phyloP scores from a whole-genome alignment of 2,329 filamentous ascomycete genomes.

The Chaetomium globosum region DNA sequence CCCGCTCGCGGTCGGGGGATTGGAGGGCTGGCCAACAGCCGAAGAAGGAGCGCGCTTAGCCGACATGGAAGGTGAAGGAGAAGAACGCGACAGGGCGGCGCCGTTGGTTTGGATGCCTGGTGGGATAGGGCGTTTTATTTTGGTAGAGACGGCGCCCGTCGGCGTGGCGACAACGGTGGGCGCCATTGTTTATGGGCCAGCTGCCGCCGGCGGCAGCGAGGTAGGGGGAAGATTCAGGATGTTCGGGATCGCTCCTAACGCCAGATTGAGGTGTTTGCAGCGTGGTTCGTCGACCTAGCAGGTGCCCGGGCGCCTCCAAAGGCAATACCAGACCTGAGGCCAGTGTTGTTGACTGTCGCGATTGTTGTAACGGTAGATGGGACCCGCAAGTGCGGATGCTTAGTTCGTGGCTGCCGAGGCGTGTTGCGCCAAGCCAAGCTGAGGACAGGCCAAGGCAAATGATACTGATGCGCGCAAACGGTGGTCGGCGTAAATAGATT shows the following conservation, averaged over 20 bases:
- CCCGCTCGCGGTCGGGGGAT: slow-evolving; percentile 46
- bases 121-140: slow-evolving; percentile 69
- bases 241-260: slow-evolving; percentile 6
- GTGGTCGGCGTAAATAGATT: no score
- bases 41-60: slow-evolving; percentile 55
- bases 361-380: neutral
- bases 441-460: neutral
- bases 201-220: slow-evolving; percentile 27
- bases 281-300: neutral
- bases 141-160: slow-evolving; percentile 51
- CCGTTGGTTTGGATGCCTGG: slow-evolving; percentile 69
- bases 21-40: slow-evolving; percentile 54
- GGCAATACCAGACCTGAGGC: neutral
- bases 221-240: neutral
- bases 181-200: slow-evolving; percentile 49
- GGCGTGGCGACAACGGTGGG: slow-evolving; percentile 55
- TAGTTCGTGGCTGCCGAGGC: slow-evolving; percentile 1
- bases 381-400: neutral
- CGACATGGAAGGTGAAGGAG: slow-evolving; percentile 61
- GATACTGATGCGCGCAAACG: neutral
- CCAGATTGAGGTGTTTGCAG: neutral
- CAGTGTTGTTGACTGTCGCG: neutral
- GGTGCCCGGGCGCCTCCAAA: neutral
- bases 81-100: slow-evolving; percentile 58
- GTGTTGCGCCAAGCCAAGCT: neutral